Evolutionary conservation across 1,284 basidiomycete genomes (phyloP).

Genomic region (Apiotrichum gracile): DNA sequence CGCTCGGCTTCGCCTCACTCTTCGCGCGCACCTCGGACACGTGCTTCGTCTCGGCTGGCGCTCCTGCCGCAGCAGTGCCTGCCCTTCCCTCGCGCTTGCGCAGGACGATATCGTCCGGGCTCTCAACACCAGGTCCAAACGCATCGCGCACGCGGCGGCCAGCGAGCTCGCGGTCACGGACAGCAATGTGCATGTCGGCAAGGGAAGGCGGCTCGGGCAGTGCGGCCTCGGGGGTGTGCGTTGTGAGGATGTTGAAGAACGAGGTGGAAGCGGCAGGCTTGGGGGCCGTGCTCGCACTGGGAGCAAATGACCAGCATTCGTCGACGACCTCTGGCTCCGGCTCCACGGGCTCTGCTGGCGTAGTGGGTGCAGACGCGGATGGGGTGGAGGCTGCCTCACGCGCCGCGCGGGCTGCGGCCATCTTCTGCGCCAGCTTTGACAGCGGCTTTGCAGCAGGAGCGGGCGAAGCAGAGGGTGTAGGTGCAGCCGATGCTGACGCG

Average conservation of each 20-base stretch:
- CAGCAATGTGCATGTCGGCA: conserved; percentile 28
- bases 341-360: neutral
- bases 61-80: conserved; percentile 26
- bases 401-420: conserved; percentile 45
- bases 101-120: conserved; percentile 53
- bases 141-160: conserved; percentile 29
- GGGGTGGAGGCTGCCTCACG: conserved; percentile 13
- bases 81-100: conserved; percentile 50
- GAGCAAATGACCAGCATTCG: conserved; percentile 6
- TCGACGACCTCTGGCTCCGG: conserved; percentile 8
- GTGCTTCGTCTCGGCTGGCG: neutral
- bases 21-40: conserved; percentile 6
- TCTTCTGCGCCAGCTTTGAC: conserved; percentile 53
- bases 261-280: conserved; percentile 1
- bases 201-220: conserved; percentile 11
- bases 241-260: conserved; percentile 43
- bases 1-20: neutral
- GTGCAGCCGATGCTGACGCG: neutral
- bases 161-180: conserved; percentile 23
- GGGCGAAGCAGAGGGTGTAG: conserved; percentile 1
- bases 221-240: conserved; percentile 6
- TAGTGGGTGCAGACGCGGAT: neutral
- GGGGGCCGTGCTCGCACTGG: conserved; percentile 26
- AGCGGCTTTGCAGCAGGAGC: conserved; percentile 44
- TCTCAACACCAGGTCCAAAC: conserved; percentile 39